Percentiles rank a stretch among this genome's conserved stretches.
Conservation (phyloP, 129 eudicot species). For the Helichrysum umbraculigerum region DNA sequence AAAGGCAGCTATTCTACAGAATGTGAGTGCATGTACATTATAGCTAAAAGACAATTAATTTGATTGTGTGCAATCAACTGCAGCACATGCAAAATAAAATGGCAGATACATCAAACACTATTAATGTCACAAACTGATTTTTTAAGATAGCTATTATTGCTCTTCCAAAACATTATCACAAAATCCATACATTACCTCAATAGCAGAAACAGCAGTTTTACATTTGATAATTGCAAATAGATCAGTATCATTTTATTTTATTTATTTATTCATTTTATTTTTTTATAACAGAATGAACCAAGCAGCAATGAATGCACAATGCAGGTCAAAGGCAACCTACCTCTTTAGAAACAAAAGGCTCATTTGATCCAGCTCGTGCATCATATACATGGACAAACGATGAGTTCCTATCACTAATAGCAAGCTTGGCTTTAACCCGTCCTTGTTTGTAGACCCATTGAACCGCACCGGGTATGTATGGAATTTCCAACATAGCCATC, state of each 20-base stretch:
- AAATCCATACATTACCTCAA: slow-evolving; percentile 63
- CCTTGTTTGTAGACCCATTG: slow-evolving; percentile 97
- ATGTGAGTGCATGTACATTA: slow-evolving; percentile 5
- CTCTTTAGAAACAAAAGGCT: slow-evolving; percentile 79
- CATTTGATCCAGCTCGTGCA: slow-evolving; percentile 85
- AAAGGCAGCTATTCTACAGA: neutral
- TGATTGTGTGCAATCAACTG: neutral
- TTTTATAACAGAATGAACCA: neutral
- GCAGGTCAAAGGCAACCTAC: slow-evolving; percentile 34
- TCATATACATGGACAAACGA: slow-evolving; percentile 82
- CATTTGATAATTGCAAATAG: slow-evolving; percentile 74
- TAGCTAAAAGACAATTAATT: neutral
- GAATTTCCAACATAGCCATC: slow-evolving; percentile 96
- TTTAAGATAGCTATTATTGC: neutral
- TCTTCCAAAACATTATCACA: slow-evolving; percentile 15
- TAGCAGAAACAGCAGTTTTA: slow-evolving; percentile 81
- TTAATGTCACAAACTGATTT: neutral
- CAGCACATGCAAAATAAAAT: neutral
- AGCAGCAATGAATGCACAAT: neutral
- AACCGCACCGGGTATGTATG: slow-evolving; percentile 76
- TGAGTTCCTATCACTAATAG: slow-evolving; percentile 79
- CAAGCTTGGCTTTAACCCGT: slow-evolving; percentile 78
- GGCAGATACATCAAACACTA: slow-evolving; percentile 4
- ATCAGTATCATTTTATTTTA: slow-evolving; percentile 49
- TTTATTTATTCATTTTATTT: too few species aligned